Evolutionary conservation across 345 rosid genomes (phyloP), one percentile per base, ranked within the genome.

Genomic region (Brassica juncea): DNA sequence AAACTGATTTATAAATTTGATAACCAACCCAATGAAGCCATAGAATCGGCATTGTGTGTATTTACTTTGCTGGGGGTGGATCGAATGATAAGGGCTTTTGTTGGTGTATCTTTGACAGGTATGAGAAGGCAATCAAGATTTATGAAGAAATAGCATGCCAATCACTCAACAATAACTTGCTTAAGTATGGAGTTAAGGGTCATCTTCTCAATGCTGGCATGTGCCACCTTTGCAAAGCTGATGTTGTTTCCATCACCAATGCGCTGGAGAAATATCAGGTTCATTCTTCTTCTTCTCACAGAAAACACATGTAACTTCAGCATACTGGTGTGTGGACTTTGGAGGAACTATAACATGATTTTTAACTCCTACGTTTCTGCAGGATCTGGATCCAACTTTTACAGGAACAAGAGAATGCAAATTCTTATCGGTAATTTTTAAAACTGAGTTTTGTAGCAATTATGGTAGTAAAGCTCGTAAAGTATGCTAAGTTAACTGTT

Each of bases 151-250:
- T 95, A 79, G 99, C 90, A 8, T 79, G 72, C 8, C 91, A 93
- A 1, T 93, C 97, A 9, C 92, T 91, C 71, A 83, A 77, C 61
- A 91, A 84, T 68, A 90, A 91, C 89, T 84, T 95, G 85, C 96
- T 95, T 49, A 94, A 92, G 80, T 93, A 94, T 80, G 98, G 98
- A 83, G 99, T 90, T 76, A 93, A 92, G 84, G 99, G 99, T 12
- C 98, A 95, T 86, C 92, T 95, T 83, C 94, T 95, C 68, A 95
- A 88, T 85, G 98, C 99, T 75, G 99, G 99, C 77, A 74, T 95
- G 81, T 93, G 98, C 84, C 97, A 93, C 76, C 93, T 95, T 72
- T 93, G 98, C 90, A 91, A 91, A 85, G 92, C 89, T 2, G 99
- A 95, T 80, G 86, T 86, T 75, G 91, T 92, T 88, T 88, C 98